Evolutionary conservation across 2,329 filamentous ascomycete genomes (phyloP), one percentile per base, ranked within the genome.

Genomic region (Fusarium tjaetaba): DNA sequence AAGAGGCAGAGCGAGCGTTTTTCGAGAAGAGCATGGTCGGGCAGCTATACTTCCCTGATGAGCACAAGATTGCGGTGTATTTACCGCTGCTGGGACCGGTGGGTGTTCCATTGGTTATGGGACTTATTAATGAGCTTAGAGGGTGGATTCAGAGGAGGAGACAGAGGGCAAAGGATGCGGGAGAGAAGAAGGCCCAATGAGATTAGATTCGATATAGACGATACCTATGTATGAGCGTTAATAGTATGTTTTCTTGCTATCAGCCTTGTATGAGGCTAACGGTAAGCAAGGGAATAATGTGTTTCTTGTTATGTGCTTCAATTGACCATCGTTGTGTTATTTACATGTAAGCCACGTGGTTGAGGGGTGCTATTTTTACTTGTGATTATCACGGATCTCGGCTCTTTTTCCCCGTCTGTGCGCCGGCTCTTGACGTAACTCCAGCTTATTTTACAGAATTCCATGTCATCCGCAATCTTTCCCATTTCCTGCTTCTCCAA

Each of bases 1-100:
- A 90, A 6, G 94, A 97, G 80, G 96, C 95, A 1, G 96, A 99
- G 81, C 91, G 93, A 69, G 96, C 96, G 0, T 99, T 99, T 83
- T 99, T 99, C 76, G 96, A 99, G 83, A 97, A 97, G 84, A 97
- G 94, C 79, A 99, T 99, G 96, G 96, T 99, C 18, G 96, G 95
- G 0, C 96, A 98, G 84, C 92, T 98, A 5, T 99, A 98, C 82
- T 99, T 99, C 82, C 96, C 96, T 0, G 96, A 99, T 79, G 96
- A 99, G 84, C 96, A 99, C 82, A 99, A 98, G 83, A 90, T 99
- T 30, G 96, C 96, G 1, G 96, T 99, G 2, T 99, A 99, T 81
- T 84, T 99, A 77, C 96, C 96, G 3, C 84, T 99, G 16, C 84
- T 99, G 45, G 96, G 96, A 1, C 96, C 96, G 0, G 91, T 98